Base-by-base conservation (phyloP, 1,284 basidiomycete genomes). In the Ustilago esculenta region DNA sequence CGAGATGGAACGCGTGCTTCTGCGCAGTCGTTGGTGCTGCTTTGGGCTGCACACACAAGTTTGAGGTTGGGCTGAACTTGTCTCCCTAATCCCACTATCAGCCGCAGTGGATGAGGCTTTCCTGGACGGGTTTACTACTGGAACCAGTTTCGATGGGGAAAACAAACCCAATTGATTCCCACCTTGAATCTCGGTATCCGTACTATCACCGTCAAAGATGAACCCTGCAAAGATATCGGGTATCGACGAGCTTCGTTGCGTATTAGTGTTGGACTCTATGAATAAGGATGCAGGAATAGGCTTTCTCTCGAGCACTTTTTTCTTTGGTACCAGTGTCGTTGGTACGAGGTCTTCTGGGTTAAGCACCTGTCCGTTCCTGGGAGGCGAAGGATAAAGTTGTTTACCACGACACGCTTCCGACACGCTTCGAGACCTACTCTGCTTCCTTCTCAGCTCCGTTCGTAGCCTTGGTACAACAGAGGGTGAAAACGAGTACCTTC, bases 1-100 rank as follows among this genome's bases (percentile, higher is more conserved):
- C 8, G 58, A 54, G 24, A 61, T 54, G 24, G 58, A 61, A 5
- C 58, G 44, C 32, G 51, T 61, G 17, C 18, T 23, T 21, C 58
- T 32, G 10, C 45, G 33, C 45, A 61, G 24, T 32, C 51, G 21
- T 12, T 35, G 50, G 15, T 33, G 44, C 27, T 30, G 30, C 23
- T 32, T 34, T 21, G 30, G 11, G 2, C 15, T 24, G n/a, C n/a
- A n/a, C n/a, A n/a, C n/a, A n/a, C n/a, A n/a, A n/a, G n/a, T n/a
- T n/a, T n/a, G n/a, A n/a, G n/a, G n/a, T n/a, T n/a, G n/a, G n/a
- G n/a, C n/a, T n/a, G n/a, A n/a, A n/a, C n/a, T n/a, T n/a, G n/a
- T n/a, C n/a, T n/a, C n/a, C n/a, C n/a, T n/a, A n/a, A n/a, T n/a
- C n/a, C n/a, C n/a, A n/a, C n/a, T n/a, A n/a, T n/a, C n/a, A n/a